Evolutionary conservation across 257 asterid genomes (phyloP).

Genomic region (Cordia subcordata): DNA sequence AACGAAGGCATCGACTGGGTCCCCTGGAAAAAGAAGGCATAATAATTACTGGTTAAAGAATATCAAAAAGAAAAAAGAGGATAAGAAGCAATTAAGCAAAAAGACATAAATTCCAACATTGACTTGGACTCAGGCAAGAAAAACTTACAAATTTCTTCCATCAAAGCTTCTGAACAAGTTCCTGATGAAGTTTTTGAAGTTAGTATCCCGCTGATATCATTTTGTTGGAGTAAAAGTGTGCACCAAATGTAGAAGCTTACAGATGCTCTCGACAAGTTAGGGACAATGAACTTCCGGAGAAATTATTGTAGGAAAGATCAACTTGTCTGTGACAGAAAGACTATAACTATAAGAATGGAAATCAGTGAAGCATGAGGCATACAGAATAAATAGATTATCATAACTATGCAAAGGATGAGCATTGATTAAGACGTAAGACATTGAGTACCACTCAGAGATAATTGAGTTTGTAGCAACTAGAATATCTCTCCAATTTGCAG

Average conservation of each 20-base stretch:
- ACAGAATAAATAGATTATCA: not conserved
- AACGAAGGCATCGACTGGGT: not conserved
- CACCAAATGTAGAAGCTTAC: not conserved
- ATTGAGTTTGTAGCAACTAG: no score
- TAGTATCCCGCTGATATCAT: constrained; percentile 6
- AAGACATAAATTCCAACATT: not conserved
- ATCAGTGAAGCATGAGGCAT: not conserved
- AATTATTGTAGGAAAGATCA: constrained; percentile 61
- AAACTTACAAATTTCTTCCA: not conserved
- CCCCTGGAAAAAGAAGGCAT: constrained; percentile 1
- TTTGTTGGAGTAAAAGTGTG: not conserved
- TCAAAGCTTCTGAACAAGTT: constrained; percentile 1
- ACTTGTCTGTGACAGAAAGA: constrained; percentile 29
- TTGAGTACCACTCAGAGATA: no score
- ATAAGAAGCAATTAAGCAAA: not conserved
- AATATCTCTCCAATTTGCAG: no score
- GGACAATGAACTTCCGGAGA: constrained; percentile 30
- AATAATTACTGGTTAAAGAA: not conserved
- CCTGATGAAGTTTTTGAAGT: not conserved
- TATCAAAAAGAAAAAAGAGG: not conserved
- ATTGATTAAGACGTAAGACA: not conserved
- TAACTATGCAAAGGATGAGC: not conserved
- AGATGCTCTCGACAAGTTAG: constrained; percentile 16
- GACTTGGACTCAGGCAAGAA: not conserved
- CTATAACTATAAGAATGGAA: not conserved